Evolutionary conservation across 2,329 filamentous ascomycete species (phyloP).

Genomic region (Fusarium tricinctum): DNA sequence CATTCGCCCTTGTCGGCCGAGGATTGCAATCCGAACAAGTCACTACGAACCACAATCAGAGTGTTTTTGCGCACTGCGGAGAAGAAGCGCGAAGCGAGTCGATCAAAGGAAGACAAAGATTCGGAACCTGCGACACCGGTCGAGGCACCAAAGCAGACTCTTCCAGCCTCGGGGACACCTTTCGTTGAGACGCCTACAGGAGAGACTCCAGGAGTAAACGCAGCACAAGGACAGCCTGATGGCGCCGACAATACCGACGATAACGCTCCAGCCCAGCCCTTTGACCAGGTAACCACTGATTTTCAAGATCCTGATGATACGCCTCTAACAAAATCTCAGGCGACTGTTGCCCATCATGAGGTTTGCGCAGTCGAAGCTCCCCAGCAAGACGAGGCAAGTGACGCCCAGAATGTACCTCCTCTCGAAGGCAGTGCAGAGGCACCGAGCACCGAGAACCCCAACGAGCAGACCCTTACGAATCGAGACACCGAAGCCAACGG

Average conservation of each 20-base stretch:
- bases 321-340: slow-evolving; percentile 18
- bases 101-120: slow-evolving; percentile 64
- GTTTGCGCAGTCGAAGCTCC: slow-evolving; percentile 8
- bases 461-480: slow-evolving; percentile 38
- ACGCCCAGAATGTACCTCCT: slow-evolving; percentile 26
- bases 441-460: slow-evolving; percentile 34
- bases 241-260: slow-evolving; percentile 18
- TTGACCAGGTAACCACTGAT: slow-evolving; percentile 37
- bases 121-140: slow-evolving; percentile 59
- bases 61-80: slow-evolving; percentile 92
- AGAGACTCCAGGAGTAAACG: slow-evolving; percentile 20
- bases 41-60: slow-evolving; percentile 90
- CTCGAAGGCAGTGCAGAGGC: slow-evolving; percentile 37
- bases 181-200: slow-evolving; percentile 40
- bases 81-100: slow-evolving; percentile 83
- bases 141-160: slow-evolving; percentile 56
- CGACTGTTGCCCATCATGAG: slow-evolving; percentile 7
- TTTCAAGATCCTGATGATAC: too few relatives aligned
- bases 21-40: slow-evolving; percentile 90
- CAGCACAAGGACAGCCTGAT: slow-evolving; percentile 19
- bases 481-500: slow-evolving; percentile 41
- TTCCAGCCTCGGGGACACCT: slow-evolving; percentile 47
- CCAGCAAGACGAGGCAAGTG: slow-evolving; percentile 29
- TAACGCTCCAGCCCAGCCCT: slow-evolving; percentile 18
- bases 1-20: slow-evolving; percentile 89